phyloP scores from a whole-genome alignment of 257 asterid genomes.

The Nicotiana sylvestris region DNA sequence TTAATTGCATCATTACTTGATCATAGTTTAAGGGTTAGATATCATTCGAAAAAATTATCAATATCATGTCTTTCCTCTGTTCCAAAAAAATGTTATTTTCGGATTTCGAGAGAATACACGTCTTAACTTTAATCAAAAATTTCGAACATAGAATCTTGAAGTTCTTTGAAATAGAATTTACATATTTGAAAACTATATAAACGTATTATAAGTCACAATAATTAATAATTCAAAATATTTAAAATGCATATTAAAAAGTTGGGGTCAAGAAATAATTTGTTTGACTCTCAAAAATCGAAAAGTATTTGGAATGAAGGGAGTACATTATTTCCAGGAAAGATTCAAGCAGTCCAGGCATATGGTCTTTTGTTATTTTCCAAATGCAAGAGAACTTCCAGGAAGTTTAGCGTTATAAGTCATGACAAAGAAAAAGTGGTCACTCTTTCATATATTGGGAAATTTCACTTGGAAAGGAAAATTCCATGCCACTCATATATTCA shows the following conservation, averaged over 20 bases:
- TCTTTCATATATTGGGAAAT: background rate
- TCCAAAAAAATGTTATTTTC: too few species aligned
- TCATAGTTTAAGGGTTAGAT: background rate
- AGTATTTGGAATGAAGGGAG: too few species aligned
- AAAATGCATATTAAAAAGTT: too few species aligned
- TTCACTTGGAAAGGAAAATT: background rate
- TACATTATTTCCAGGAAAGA: background rate
- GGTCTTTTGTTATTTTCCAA: background rate
- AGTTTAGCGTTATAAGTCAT: background rate
- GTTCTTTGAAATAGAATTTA: too few species aligned
- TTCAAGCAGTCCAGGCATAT: background rate
- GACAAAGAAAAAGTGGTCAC: conserved; percentile 10
- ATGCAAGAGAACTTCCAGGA: background rate
- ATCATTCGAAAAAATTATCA: background rate
- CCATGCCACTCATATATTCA: background rate
- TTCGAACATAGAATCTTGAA: too few species aligned
- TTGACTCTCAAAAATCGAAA: too few species aligned
- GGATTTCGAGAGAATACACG: too few species aligned
- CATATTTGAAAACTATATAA: too few species aligned
- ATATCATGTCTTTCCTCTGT: background rate
- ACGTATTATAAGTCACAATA: too few species aligned
- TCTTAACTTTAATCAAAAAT: too few species aligned
- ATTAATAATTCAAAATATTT: too few species aligned
- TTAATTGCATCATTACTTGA: background rate
- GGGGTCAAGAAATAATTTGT: too few species aligned